A percentile compares a stretch with the other conserved stretches of the same genome.
Evolutionary conservation across 2,329 filamentous ascomycete genomes (phyloP).

Genomic region (Tolypocladium amazonense): DNA sequence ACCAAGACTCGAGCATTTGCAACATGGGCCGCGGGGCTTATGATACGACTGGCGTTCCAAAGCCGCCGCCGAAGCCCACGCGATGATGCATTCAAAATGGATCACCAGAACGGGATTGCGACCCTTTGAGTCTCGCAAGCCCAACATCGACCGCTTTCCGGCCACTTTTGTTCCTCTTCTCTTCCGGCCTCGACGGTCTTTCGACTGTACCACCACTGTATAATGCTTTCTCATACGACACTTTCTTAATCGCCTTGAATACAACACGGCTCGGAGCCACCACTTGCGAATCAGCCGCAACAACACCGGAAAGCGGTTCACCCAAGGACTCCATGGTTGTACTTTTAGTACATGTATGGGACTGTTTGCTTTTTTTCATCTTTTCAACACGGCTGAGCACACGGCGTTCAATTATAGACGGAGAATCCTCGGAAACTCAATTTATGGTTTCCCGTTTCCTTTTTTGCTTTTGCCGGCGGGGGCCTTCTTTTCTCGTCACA

Average conservation of each 20-base stretch:
- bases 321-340: neutral
- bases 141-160: neutral
- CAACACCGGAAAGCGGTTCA: conserved; percentile 11
- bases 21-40: conserved; percentile 43
- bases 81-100: conserved; percentile 16
- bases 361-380: conserved; percentile 3
- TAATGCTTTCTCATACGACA: conserved; percentile 15
- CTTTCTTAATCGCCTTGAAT: conserved; percentile 15
- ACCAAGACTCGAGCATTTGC: conserved; percentile 19
- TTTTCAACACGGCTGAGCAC: conserved; percentile 8
- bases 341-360: conserved; percentile 4
- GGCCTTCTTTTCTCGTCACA: conserved; percentile 5
- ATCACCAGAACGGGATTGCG: neutral
- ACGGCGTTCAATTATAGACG: conserved; percentile 24
- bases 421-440: conserved; percentile 10
- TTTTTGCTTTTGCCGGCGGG: conserved; percentile 1
- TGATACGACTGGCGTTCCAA: conserved; percentile 38
- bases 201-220: conserved; percentile 9
- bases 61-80: conserved; percentile 33
- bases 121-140: neutral
- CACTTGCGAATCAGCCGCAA: conserved; percentile 27
- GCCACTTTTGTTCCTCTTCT: conserved; percentile 9
- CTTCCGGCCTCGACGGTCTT: conserved; percentile 8
- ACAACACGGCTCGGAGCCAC: conserved; percentile 25
- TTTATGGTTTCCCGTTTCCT: conserved; percentile 8